A percentile compares a stretch with the other conserved stretches of the same genome.
Evolutionary conservation across 768 basidiomycete genomes (phyloP).

Genomic region (Heimioporus sp.): DNA sequence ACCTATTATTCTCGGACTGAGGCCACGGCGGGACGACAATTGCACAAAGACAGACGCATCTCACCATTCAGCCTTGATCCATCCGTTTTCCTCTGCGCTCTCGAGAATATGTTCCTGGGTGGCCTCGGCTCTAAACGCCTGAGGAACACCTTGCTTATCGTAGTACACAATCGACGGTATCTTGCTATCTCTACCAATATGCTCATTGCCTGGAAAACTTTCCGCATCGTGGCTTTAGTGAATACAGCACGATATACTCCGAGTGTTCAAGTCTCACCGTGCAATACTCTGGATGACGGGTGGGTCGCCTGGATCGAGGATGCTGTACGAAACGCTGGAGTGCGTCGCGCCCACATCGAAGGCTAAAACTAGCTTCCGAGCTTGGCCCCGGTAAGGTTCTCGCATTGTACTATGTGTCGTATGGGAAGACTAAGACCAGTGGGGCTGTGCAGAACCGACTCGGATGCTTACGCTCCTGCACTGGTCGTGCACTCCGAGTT

Average conservation of each 20-base stretch:
- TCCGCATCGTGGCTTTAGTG: not conserved
- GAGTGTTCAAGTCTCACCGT: too few species aligned
- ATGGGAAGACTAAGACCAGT: too few species aligned
- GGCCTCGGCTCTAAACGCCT: conserved; percentile 47
- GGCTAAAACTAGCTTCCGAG: conserved; percentile 44
- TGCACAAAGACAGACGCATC: not conserved
- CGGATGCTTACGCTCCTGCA: too few species aligned
- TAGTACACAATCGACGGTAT: conserved; percentile 52
- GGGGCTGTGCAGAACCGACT: too few species aligned
- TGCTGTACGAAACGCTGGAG: conserved; percentile 46
- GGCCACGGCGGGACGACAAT: too few species aligned
- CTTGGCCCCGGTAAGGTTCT: conserved; percentile 39
- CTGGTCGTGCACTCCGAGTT: too few species aligned
- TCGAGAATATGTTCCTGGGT: conserved; percentile 37
- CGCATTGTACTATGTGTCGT: conserved; percentile 12
- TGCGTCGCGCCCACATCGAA: conserved; percentile 54
- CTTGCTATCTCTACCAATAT: conserved; percentile 43
- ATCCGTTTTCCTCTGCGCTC: conserved; percentile 37
- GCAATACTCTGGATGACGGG: conserved; percentile 6
- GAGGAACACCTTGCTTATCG: conserved; percentile 36
- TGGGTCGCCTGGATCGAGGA: conserved; percentile 30
- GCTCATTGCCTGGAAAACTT: conserved; percentile 43
- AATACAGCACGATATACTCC: too few species aligned
- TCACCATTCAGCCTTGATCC: conserved; percentile 33
- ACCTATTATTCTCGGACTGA: too few species aligned